A percentile compares a stretch with the other conserved stretches of the same genome.
These are phyloP conservation scores for Dictyostelium capitatum DNA, from an alignment of 78 protist genomes.

Conservation along the genomic window DNA sequence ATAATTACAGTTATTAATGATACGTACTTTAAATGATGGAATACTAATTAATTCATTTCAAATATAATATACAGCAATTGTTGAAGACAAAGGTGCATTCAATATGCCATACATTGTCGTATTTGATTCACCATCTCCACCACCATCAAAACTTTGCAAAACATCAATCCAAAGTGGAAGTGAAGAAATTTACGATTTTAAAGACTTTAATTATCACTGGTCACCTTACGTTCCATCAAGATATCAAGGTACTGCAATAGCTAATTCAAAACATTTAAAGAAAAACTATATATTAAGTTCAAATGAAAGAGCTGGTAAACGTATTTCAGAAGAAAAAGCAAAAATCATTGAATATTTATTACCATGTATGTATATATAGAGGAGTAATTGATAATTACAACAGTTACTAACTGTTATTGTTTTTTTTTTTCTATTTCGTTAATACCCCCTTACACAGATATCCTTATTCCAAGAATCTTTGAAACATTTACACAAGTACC, in stretches of 20 bases:
- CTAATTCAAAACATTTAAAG: neutral
- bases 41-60: neutral
- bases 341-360: slow-evolving; percentile 29
- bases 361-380: slow-evolving; percentile 36
- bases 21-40: too few relatives aligned
- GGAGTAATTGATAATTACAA: neutral
- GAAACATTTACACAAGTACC: neutral
- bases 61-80: slow-evolving; percentile 27
- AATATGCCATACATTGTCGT: slow-evolving; percentile 77
- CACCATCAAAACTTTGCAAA: slow-evolving; percentile 30
- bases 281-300: slow-evolving; percentile 12
- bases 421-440: neutral
- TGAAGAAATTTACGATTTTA: slow-evolving; percentile 34
- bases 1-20: neutral
- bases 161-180: slow-evolving; percentile 55
- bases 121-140: slow-evolving; percentile 56
- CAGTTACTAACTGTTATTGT: neutral
- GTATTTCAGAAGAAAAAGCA: slow-evolving; percentile 35
- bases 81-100: slow-evolving; percentile 21
- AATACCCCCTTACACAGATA: too few relatives aligned
- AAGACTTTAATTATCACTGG: slow-evolving; percentile 3
- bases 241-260: neutral
- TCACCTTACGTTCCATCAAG: slow-evolving; percentile 49
- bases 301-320: slow-evolving; percentile 30
- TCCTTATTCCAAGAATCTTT: slow-evolving; percentile 28